Conservation (phyloP, 495 filamentous ascomycete genomes). For the Eremomyces bilateralis region DNA sequence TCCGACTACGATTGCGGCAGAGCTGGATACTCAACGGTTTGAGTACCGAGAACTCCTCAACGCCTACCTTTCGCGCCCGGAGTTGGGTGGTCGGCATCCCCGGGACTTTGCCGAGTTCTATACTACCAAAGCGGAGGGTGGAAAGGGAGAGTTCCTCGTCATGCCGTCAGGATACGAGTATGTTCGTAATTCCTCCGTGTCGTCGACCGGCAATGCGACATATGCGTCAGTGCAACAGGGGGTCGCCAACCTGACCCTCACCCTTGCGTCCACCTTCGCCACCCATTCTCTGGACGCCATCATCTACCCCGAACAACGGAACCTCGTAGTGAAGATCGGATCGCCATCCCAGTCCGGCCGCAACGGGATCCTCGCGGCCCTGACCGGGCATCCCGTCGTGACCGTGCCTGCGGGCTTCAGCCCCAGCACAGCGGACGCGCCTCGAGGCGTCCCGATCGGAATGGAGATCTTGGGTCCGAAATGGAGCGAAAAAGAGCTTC, state of each 20-base stretch:
- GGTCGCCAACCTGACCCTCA: conserved; percentile 26
- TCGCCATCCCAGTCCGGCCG: conserved; percentile 30
- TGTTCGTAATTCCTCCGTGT: conserved; percentile 27
- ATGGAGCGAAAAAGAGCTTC: conserved; percentile 29
- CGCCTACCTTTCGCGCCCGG: conserved; percentile 22
- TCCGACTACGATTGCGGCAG: conserved; percentile 20
- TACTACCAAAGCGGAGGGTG: conserved; percentile 3
- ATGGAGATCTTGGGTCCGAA: conserved; percentile 38
- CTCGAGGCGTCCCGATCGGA: conserved; percentile 35
- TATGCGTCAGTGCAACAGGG: conserved; percentile 23
- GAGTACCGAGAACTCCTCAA: conserved; percentile 33
- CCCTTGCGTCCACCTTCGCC: conserved; percentile 26
- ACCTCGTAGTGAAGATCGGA: conserved; percentile 36
- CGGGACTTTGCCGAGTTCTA: conserved; percentile 25
- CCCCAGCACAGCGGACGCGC: conserved; percentile 23
- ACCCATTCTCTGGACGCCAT: conserved; percentile 29
- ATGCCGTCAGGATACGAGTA: conserved; percentile 32
- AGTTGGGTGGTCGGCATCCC: conserved; percentile 14
- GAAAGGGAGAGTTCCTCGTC: conserved; percentile 26
- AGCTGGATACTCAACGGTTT: conserved; percentile 32
- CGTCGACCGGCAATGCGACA: conserved; percentile 22
- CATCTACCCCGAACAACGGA: conserved; percentile 44
- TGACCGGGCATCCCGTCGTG: conserved; percentile 41
- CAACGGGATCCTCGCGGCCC: conserved; percentile 42
- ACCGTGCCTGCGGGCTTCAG: conserved; percentile 34